Conservation (phyloP, 371 early-diverging fungal species). For the Neoconidiobolus thromboides region DNA sequence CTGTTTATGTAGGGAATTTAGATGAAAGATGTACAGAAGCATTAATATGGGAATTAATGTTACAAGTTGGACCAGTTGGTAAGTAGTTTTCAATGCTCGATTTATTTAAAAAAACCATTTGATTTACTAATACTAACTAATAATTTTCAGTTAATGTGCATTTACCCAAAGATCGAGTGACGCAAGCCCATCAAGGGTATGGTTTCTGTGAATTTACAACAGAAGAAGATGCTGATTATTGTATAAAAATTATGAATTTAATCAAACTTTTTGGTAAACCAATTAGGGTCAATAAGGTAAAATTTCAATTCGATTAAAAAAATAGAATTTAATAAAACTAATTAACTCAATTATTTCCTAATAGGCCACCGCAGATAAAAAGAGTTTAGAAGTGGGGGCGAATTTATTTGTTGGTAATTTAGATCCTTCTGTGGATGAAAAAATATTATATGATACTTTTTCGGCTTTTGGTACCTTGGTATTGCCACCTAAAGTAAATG, state of each 20-base stretch:
- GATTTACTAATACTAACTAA: neutral
- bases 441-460: slow-evolving; percentile 89
- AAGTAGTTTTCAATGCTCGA: slow-evolving; percentile 8
- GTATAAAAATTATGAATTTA: slow-evolving; percentile 90
- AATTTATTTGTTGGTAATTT: slow-evolving; percentile 91
- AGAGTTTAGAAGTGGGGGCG: slow-evolving; percentile 87
- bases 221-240: slow-evolving; percentile 93
- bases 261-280: slow-evolving; percentile 89
- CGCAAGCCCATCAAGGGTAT: slow-evolving; percentile 85
- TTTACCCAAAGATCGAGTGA: slow-evolving; percentile 92
- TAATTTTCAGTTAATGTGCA: slow-evolving; percentile 61
- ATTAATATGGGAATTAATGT: slow-evolving; percentile 92
- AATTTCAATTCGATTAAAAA: neutral
- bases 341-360: slow-evolving; percentile 2
- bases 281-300: slow-evolving; percentile 83
- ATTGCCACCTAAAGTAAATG: slow-evolving; percentile 50
- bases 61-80: slow-evolving; percentile 95
- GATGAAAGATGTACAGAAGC: slow-evolving; percentile 88
- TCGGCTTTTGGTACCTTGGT: slow-evolving; percentile 81
- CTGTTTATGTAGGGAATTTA: slow-evolving; percentile 92
- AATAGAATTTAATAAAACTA: neutral
- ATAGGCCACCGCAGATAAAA: slow-evolving; percentile 71
- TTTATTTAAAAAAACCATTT: neutral
- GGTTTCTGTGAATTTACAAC: slow-evolving; percentile 91
- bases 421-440: slow-evolving; percentile 86